These are phyloP conservation scores for Copromyces sp. DNA, from an alignment of 495 filamentous ascomycete genomes.

Conservation along the genomic window DNA sequence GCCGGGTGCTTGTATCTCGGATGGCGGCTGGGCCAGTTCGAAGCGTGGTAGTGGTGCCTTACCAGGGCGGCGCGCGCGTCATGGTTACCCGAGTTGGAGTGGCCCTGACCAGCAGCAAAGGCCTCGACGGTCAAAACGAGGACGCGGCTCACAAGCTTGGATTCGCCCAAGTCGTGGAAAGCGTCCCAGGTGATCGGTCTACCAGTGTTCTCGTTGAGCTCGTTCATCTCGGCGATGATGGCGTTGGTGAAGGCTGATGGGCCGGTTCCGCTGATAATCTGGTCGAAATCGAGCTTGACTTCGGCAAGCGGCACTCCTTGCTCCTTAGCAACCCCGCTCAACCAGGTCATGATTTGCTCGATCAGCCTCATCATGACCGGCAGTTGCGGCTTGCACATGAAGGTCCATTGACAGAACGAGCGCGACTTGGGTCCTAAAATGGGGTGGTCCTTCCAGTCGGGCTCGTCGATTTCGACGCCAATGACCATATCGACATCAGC, in stretches of 20 bases:
- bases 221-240: slow-evolving; percentile 49
- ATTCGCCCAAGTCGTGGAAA: slow-evolving; percentile 50
- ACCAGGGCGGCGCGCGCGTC: slow-evolving; percentile 46
- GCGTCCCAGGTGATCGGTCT: slow-evolving; percentile 38
- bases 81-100: slow-evolving; percentile 55
- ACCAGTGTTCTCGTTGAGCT: slow-evolving; percentile 13
- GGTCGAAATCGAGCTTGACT: slow-evolving; percentile 52
- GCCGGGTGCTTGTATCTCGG: slow-evolving; percentile 50
- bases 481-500: slow-evolving; percentile 50
- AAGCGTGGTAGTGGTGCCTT: slow-evolving; percentile 56
- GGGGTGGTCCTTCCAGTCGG: slow-evolving; percentile 47
- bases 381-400: slow-evolving; percentile 50
- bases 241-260: slow-evolving; percentile 55
- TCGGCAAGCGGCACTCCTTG: slow-evolving; percentile 43
- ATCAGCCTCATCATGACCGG: slow-evolving; percentile 53
- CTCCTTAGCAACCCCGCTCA: slow-evolving; percentile 42
- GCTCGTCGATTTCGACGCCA: slow-evolving; percentile 56
- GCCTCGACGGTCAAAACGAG: slow-evolving; percentile 54
- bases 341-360: slow-evolving; percentile 50
- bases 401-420: slow-evolving; percentile 63
- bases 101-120: slow-evolving; percentile 54
- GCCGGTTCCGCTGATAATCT: slow-evolving; percentile 57
- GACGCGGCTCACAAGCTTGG: slow-evolving; percentile 43
- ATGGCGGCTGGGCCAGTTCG: slow-evolving; percentile 49
- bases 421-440: slow-evolving; percentile 51